Conservation (phyloP, 2,329 filamentous ascomycete genomes). For the Botrytis deweyae region DNA sequence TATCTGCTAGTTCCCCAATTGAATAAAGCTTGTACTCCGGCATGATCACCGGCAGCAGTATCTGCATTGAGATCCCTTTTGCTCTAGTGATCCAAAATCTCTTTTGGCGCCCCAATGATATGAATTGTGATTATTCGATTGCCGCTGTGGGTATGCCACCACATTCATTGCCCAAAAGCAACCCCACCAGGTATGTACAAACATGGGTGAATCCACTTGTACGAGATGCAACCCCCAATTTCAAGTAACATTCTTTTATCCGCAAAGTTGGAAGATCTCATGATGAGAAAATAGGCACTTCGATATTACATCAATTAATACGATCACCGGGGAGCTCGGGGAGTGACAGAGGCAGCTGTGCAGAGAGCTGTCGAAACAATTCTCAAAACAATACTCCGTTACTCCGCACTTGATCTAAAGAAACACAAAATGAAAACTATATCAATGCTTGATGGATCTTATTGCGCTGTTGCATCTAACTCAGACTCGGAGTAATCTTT, state of each 20-base stretch:
- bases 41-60: background rate
- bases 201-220: slow-evolving; percentile 3
- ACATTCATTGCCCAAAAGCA: background rate
- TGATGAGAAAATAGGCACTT: background rate
- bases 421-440: slow-evolving; percentile 5
- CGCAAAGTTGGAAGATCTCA: background rate
- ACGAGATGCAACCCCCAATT: background rate
- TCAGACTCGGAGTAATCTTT: background rate
- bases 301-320: background rate
- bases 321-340: background rate
- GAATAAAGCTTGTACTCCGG: background rate
- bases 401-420: background rate
- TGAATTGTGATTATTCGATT: background rate
- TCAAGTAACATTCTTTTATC: slow-evolving; percentile 5
- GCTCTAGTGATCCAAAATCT: background rate
- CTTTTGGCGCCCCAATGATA: slow-evolving; percentile 16
- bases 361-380: background rate
- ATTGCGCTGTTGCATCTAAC: background rate
- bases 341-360: background rate
- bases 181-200: background rate
- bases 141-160: background rate
- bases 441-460: background rate
- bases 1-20: background rate
- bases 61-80: background rate
- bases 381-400: background rate